phyloP scores from a whole-genome alignment of 1,284 basidiomycete species.

The Flammula alnicola region DNA sequence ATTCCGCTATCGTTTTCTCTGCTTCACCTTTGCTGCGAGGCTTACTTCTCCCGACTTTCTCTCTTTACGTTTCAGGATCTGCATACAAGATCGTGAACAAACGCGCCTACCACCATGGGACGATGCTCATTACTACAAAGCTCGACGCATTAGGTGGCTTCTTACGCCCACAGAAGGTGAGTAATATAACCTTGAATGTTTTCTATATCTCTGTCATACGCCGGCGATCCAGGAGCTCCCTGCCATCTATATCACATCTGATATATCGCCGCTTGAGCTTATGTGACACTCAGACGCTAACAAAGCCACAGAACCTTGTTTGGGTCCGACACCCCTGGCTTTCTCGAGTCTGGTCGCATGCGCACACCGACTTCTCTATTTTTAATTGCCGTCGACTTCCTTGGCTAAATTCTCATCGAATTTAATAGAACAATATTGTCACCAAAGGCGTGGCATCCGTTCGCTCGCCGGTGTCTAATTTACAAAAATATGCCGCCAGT shows the following conservation, averaged over 20 bases:
- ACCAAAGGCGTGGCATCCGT: conserved; percentile 92
- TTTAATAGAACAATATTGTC: conserved; percentile 68
- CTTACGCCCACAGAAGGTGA: conserved; percentile 74
- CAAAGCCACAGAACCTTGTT: too few species aligned
- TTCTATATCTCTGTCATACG: conserved; percentile 36
- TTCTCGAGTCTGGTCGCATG: too few species aligned
- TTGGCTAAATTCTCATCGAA: conserved; percentile 5
- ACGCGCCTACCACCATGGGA: conserved; percentile 97
- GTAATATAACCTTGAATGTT: conserved; percentile 23
- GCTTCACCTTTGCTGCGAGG: not conserved
- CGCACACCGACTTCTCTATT: too few species aligned
- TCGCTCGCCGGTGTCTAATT: conserved; percentile 89
- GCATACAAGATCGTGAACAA: conserved; percentile 95
- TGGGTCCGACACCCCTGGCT: too few species aligned
- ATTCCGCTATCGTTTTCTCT: too few species aligned
- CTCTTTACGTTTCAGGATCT: conserved; percentile 88
- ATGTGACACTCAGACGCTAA: too few species aligned
- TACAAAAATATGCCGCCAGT: conserved; percentile 59
- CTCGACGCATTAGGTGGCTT: conserved; percentile 75
- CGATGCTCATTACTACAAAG: conserved; percentile 93
- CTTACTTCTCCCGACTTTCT: not conserved
- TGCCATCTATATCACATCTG: conserved; percentile 1
- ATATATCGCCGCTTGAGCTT: too few species aligned
- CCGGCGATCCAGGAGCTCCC: not conserved
- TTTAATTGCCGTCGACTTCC: not conserved